These are phyloP conservation scores for Fusarium foetens DNA, from an alignment of 2,329 filamentous ascomycete genomes.

Conservation along the genomic window DNA sequence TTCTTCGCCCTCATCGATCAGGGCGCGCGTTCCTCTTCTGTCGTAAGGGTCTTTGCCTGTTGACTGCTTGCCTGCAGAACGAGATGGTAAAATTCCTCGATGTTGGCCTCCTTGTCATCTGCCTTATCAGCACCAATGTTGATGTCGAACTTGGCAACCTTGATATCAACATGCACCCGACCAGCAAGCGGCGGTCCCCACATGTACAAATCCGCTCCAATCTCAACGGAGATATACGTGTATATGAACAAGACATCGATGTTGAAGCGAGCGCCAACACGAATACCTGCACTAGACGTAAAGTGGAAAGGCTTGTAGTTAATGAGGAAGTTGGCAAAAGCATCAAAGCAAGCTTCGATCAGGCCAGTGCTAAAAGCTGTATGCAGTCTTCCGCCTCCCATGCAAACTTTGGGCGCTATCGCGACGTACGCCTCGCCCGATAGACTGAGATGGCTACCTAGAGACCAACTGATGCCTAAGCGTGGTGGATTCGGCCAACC, in stretches of 20 bases:
- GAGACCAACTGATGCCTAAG: conserved; percentile 46
- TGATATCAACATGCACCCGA: conserved; percentile 41
- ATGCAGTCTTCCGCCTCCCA: conserved; percentile 48
- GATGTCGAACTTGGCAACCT: conserved; percentile 42
- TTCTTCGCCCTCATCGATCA: rapidly evolving
- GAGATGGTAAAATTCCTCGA: rapidly evolving
- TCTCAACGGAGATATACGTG: conserved; percentile 27
- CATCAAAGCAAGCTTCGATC: conserved; percentile 3
- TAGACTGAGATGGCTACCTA: conserved; percentile 41
- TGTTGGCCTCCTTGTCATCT: too few relatives aligned
- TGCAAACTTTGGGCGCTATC: conserved; percentile 50
- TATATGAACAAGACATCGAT: conserved; percentile 30
- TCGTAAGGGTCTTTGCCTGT: rapidly evolving
- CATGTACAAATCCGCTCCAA: conserved; percentile 20
- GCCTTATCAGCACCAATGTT: conserved; percentile 13
- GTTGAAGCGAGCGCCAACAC: conserved; percentile 33
- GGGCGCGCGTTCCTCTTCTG: rapidly evolving
- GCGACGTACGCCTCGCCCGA: conserved; percentile 52
- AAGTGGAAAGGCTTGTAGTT: conserved; percentile 25
- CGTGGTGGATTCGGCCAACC: conserved; percentile 48
- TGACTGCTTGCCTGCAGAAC: neutral
- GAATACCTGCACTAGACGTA: conserved; percentile 33
- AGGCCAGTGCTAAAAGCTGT: neutral
- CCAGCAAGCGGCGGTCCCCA: conserved; percentile 28
- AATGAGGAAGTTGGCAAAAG: conserved; percentile 28